Conservation (phyloP, 768 basidiomycete species). For the Russula emetica region DNA sequence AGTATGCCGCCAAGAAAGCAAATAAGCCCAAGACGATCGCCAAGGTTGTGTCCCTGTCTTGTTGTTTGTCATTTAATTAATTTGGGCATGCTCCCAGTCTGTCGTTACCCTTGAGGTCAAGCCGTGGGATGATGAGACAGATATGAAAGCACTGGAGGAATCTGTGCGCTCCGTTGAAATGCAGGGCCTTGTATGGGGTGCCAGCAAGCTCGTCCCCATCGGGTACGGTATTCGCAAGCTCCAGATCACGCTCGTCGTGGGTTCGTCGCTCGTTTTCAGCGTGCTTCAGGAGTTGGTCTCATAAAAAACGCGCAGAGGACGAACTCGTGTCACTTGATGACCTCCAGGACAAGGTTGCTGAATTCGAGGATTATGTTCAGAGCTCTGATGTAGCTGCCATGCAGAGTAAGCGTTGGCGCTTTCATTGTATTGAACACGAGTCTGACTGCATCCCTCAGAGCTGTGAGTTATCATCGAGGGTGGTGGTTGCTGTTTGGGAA, state of each 20-base stretch:
- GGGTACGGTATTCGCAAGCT: slow-evolving; percentile 95
- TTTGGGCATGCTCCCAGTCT: slow-evolving; percentile 52
- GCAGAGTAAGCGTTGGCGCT: slow-evolving; percentile 59
- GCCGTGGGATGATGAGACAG: slow-evolving; percentile 99
- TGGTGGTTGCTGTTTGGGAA: background rate
- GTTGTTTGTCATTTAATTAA: slow-evolving; percentile 11
- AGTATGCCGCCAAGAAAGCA: slow-evolving; percentile 92
- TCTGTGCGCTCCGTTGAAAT: slow-evolving; percentile 80
- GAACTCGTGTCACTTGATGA: slow-evolving; percentile 91
- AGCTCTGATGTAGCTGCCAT: slow-evolving; percentile 89
- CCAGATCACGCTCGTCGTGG: slow-evolving; percentile 57
- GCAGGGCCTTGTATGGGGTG: slow-evolving; percentile 95
- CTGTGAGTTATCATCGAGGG: slow-evolving; percentile 42
- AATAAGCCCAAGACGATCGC: slow-evolving; percentile 81
- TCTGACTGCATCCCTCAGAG: slow-evolving; percentile 29
- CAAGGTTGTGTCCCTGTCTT: slow-evolving; percentile 52
- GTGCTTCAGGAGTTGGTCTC: slow-evolving; percentile 43
- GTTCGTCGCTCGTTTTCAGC: slow-evolving; percentile 31
- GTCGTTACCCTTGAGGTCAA: slow-evolving; percentile 98
- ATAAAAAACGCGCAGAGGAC: slow-evolving; percentile 59
- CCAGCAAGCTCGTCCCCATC: slow-evolving; percentile 85
- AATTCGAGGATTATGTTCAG: slow-evolving; percentile 86
- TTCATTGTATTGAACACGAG: background rate
- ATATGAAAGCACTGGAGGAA: slow-evolving; percentile 84
- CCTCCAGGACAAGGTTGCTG: slow-evolving; percentile 83